These are phyloP conservation scores for Ambispora gerdemannii DNA, from an alignment of 192 early-diverging fungal species.

Conservation along the genomic window DNA sequence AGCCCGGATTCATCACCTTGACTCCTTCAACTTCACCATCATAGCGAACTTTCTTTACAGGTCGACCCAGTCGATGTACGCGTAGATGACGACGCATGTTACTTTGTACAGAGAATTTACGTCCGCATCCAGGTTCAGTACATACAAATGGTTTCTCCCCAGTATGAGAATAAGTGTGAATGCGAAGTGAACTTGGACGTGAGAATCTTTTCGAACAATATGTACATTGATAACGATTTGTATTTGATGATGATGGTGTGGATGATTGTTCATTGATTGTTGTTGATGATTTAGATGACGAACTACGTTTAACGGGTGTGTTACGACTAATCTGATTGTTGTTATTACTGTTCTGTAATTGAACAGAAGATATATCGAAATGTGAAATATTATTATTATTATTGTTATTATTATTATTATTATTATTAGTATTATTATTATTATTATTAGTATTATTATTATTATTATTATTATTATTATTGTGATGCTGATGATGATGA, in stretches of 20 bases:
- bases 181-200: conserved; percentile 62
- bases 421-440: too few species aligned
- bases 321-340: neutral
- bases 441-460: too few species aligned
- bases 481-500: conserved; percentile 7
- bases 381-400: too few species aligned
- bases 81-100: conserved; percentile 69
- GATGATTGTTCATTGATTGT: conserved; percentile 27
- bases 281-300: conserved; percentile 31
- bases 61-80: conserved; percentile 45
- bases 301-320: conserved; percentile 16
- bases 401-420: too few species aligned
- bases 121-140: conserved; percentile 55
- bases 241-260: conserved; percentile 15
- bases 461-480: too few species aligned
- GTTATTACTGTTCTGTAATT: neutral
- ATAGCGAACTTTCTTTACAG: conserved; percentile 8
- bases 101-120: conserved; percentile 67
- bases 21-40: conserved; percentile 16
- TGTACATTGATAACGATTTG: conserved; percentile 55
- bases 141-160: conserved; percentile 73
- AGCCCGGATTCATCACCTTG: neutral
- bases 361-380: neutral
- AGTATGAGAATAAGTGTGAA: conserved; percentile 71
- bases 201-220: conserved; percentile 63